Percentiles rank a stretch among this genome's conserved stretches.
phyloP scores from a whole-genome alignment of 352 stramenopile species.

The Phytophthora megakarya region DNA sequence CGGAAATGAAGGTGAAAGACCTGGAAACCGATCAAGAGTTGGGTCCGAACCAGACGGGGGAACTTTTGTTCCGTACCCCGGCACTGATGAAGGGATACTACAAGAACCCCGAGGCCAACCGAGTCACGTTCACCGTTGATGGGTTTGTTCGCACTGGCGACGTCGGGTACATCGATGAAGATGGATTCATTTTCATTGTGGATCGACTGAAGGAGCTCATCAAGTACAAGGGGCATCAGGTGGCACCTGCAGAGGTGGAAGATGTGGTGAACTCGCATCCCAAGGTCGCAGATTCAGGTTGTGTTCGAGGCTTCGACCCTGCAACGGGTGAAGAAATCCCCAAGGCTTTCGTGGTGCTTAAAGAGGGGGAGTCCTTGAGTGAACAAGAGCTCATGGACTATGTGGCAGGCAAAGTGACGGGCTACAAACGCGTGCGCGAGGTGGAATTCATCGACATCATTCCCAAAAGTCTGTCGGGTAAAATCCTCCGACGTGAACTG shows the following conservation, averaged over 20 bases:
- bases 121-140: slow-evolving; percentile 68
- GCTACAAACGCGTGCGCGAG: slow-evolving; percentile 89
- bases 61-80: slow-evolving; percentile 87
- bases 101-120: slow-evolving; percentile 86
- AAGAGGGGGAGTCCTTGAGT: slow-evolving; percentile 42
- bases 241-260: slow-evolving; percentile 93
- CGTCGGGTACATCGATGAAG: slow-evolving; percentile 91
- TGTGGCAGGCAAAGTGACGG: slow-evolving; percentile 78
- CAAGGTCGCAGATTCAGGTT: slow-evolving; percentile 47
- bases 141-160: slow-evolving; percentile 92
- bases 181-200: slow-evolving; percentile 92
- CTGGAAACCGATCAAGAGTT: slow-evolving; percentile 51
- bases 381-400: slow-evolving; percentile 82
- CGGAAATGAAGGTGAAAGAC: slow-evolving; percentile 53
- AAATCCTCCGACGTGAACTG: slow-evolving; percentile 91
- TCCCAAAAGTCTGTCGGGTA: slow-evolving; percentile 91
- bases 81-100: slow-evolving; percentile 95
- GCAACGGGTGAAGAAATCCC: slow-evolving; percentile 87
- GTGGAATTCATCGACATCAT: slow-evolving; percentile 90
- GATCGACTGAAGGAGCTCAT: slow-evolving; percentile 96
- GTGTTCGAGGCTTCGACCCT: slow-evolving; percentile 51
- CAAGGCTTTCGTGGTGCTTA: slow-evolving; percentile 91
- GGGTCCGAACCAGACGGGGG: slow-evolving; percentile 48
- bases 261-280: slow-evolving; percentile 87
- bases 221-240: slow-evolving; percentile 94